These are phyloP conservation scores for Metschnikowia orientalis DNA, from an alignment of 805 yeast species.

Conservation along the genomic window DNA sequence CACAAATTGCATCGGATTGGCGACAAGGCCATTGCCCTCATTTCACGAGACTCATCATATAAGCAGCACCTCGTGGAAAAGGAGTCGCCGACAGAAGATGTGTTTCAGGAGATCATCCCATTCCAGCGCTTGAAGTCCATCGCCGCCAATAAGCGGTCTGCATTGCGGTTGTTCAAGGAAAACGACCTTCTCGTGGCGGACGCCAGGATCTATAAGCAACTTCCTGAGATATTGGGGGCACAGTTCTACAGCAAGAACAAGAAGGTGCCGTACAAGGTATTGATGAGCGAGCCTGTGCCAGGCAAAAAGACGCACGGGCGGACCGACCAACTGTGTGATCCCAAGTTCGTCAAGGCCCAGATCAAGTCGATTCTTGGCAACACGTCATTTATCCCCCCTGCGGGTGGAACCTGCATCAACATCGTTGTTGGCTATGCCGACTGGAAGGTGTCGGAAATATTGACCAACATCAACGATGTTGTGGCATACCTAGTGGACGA, in stretches of 20 bases:
- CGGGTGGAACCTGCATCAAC: constrained; percentile 56
- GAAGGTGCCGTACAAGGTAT: constrained; percentile 64
- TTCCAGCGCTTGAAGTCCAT: constrained; percentile 52
- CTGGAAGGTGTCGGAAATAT: constrained; percentile 39
- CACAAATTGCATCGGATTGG: constrained; percentile 47
- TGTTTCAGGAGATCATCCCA: constrained; percentile 57
- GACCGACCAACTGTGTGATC: constrained; percentile 56
- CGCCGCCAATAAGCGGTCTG: constrained; percentile 39
- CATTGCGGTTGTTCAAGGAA: constrained; percentile 50
- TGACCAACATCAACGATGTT: constrained; percentile 52
- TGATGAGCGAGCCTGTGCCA: constrained; percentile 45
- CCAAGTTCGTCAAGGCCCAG: constrained; percentile 60
- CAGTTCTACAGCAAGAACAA: constrained; percentile 60
- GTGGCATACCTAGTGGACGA: constrained; percentile 43
- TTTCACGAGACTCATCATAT: constrained; percentile 75
- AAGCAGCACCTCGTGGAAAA: constrained; percentile 44
- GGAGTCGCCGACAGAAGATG: constrained; percentile 54
- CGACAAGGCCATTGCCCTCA: constrained; percentile 50
- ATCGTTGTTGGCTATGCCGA: constrained; percentile 56
- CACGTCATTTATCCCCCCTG: constrained; percentile 55
- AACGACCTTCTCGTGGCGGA: constrained; percentile 69
- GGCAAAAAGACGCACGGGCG: constrained; percentile 41
- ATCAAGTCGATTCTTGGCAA: constrained; percentile 59
- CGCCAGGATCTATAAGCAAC: constrained; percentile 56
- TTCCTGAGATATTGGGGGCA: constrained; percentile 56